Conservation (phyloP, 148 eudicot species). For the Spergularia bocconei region DNA sequence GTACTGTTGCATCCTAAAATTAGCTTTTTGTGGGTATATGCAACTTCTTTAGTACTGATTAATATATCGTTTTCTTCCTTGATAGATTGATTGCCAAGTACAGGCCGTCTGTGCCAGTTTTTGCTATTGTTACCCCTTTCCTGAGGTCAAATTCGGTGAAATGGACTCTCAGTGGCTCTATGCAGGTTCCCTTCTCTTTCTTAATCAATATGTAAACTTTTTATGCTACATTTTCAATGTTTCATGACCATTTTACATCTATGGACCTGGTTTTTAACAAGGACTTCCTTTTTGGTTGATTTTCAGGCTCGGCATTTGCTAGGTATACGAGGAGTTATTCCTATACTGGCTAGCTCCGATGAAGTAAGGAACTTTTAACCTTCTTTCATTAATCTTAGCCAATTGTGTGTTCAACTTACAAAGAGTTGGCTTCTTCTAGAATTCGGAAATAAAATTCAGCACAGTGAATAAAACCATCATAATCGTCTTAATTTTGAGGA, state of each 20-base stretch:
- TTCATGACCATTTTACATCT: too few species aligned
- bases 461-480: too few species aligned
- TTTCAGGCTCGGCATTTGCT: slow-evolving; percentile 66
- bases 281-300: not conserved
- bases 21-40: not conserved
- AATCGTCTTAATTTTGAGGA: too few species aligned
- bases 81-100: slow-evolving; percentile 59
- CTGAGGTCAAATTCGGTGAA: slow-evolving; percentile 43
- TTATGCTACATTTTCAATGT: not conserved
- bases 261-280: not conserved
- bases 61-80: not conserved
- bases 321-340: slow-evolving; percentile 53
- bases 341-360: slow-evolving; percentile 49
- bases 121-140: slow-evolving; percentile 52
- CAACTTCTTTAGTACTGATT: not conserved
- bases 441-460: too few species aligned
- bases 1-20: slow-evolving; percentile 19
- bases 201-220: not conserved
- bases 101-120: slow-evolving; percentile 55
- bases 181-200: slow-evolving; percentile 34
- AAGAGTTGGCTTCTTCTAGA: too few species aligned
- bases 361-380: slow-evolving; percentile 34
- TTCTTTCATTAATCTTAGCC: not conserved
- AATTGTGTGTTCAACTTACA: not conserved
- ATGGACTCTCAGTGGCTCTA: slow-evolving; percentile 55